Base-by-base conservation (phyloP, 2,329 filamentous ascomycete species). In the Fusarium tricinctum region DNA sequence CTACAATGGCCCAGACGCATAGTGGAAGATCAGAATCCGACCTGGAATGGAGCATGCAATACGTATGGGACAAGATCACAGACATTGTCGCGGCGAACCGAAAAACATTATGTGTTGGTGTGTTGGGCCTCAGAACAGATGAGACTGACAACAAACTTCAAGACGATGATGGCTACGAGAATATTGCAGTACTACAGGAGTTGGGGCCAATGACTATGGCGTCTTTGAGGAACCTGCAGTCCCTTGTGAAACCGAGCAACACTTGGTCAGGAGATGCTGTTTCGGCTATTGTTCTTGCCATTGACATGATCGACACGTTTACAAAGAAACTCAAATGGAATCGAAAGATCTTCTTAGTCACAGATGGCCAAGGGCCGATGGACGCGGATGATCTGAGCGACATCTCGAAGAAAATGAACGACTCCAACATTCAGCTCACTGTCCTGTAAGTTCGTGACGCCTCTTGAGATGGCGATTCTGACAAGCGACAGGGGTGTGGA, bases 21-120 rank as follows among this genome's bases (percentile, higher is more conserved):
- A 85, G 88, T 80, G 93, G 91, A 26, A 89, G 96, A 70, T 77
- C 83, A 20, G 88, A 95, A 77, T 91, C 91, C 5, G 92, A 98
- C 77, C 86, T 99, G 19, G 93, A 97, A 63, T 99, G 91, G 89
- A 88, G 89, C 47, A 90, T 98, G 88, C 88, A 89, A 66, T 99
- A 97, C 80, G 87, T 98, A 49, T 99, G 95, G 94, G 95, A 98
- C 83, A 96, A 92, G 77, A 87, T 91, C 42, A 88, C 88, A 22
- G 90, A 90, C 75, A 90, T 89, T 5, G 89, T 90, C 13, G 88
- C 89, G 6, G 85, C 89, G 1, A 91, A 88, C 38, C 86, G 89
- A 38, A 90, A 88, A 75, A 90, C 87, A 3, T 87, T 89, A 80
- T 89, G 88, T 9, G 89, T 91, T 68, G 87, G 93, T n/a, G 91